These are phyloP conservation scores for Colletotrichum graminicola DNA, from an alignment of 2,329 filamentous ascomycete species.

Conservation along the genomic window DNA sequence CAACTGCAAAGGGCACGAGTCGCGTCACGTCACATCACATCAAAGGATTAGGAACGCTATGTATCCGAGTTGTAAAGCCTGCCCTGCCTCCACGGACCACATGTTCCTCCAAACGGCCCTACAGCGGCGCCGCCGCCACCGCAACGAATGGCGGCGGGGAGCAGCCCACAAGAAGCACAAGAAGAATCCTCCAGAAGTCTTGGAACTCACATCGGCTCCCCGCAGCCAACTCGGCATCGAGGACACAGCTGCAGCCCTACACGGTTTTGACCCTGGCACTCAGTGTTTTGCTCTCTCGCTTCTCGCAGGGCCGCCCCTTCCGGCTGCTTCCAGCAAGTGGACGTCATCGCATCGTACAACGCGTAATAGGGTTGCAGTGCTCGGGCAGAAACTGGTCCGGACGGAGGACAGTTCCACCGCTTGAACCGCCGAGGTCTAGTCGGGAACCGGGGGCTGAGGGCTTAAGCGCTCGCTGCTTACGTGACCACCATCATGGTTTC, in stretches of 20 bases:
- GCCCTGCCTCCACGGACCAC: not conserved
- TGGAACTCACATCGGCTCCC: conserved; percentile 7
- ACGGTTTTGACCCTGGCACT: not conserved
- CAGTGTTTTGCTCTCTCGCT: not conserved
- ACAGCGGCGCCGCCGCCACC: no score
- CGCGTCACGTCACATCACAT: not conserved
- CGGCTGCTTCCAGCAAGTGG: not conserved
- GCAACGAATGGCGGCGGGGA: no score
- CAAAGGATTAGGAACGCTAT: conserved; percentile 16
- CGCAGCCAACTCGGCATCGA: conserved; percentile 7
- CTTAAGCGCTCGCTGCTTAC: not conserved
- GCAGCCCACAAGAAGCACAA: not conserved
- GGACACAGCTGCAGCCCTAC: not conserved
- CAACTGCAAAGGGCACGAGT: not conserved
- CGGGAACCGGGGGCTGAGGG: not conserved
- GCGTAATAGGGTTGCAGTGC: not conserved
- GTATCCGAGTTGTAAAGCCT: not conserved
- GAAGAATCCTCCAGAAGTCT: not conserved
- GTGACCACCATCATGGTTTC: not conserved
- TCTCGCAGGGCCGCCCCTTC: not conserved
- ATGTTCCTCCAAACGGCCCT: not conserved
- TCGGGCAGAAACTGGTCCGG: not conserved
- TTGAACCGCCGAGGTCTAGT: not conserved
- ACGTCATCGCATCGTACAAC: not conserved
- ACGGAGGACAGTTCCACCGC: not conserved